Evolutionary conservation across 495 filamentous ascomycete species (phyloP).

Genomic region (Penicillium silybi): DNA sequence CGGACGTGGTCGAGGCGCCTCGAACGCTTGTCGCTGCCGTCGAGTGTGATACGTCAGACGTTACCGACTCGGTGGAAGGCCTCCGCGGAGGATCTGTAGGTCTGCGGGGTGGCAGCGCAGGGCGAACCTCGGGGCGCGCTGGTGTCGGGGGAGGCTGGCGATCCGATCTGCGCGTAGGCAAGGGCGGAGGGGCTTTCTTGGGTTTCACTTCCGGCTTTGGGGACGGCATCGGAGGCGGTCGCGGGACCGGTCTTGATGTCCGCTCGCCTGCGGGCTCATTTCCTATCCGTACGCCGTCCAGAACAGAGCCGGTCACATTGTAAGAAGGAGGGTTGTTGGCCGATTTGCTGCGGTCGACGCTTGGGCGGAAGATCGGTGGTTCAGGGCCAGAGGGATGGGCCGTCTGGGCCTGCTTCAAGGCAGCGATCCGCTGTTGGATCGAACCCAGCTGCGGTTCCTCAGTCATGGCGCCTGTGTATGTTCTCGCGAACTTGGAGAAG

Average conservation of each 20-base stretch:
- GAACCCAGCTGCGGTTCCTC: constrained; percentile 46
- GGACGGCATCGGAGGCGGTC: constrained; percentile 17
- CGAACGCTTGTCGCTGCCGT: constrained; percentile 30
- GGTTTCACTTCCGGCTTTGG: constrained; percentile 31
- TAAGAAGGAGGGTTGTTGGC: constrained; percentile 44
- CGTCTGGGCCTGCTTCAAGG: constrained; percentile 55
- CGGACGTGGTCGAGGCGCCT: constrained; percentile 31
- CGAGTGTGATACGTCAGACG: constrained; percentile 36
- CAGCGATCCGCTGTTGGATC: constrained; percentile 57
- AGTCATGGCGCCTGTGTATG: constrained; percentile 13
- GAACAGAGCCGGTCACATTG: constrained; percentile 29
- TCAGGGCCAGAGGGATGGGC: constrained; percentile 30
- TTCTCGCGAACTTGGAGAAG: not conserved
- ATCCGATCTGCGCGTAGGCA: constrained; percentile 45
- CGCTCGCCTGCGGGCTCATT: constrained; percentile 39
- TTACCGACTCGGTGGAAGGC: constrained; percentile 33
- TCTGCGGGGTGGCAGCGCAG: constrained; percentile 39
- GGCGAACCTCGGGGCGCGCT: constrained; percentile 27
- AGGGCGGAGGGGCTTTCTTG: constrained; percentile 44
- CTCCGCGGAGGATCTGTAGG: constrained; percentile 29
- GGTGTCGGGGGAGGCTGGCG: constrained; percentile 32
- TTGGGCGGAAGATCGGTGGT: constrained; percentile 27
- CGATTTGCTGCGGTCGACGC: constrained; percentile 40
- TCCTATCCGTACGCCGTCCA: constrained; percentile 31
- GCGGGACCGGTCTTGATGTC: constrained; percentile 18